Evolutionary conservation across 495 filamentous ascomycete genomes (phyloP), one percentile per base, ranked within the genome.

Genomic region (Talaromyces proteolyticus): DNA sequence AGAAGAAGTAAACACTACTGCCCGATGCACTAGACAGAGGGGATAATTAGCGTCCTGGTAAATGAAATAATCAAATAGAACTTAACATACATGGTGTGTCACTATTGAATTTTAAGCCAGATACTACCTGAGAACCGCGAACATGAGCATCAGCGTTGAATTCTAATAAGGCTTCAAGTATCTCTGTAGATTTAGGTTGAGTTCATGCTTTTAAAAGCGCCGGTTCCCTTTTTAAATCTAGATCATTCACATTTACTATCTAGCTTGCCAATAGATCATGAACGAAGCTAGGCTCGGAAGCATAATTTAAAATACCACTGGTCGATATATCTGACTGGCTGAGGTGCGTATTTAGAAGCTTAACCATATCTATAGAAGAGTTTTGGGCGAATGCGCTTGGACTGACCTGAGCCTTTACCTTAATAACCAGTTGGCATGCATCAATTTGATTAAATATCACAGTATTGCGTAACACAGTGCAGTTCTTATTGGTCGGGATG

Each of bases 271-370:
- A 46, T 25, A 46, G 25, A 1, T 46, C 25, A 46, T 25, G 44
- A 2, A 46, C 25, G 17, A 46, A 46, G 44, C 7, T 25, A 6
- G 11, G 25, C 26, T 29, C 26, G 11, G 25, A 46, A 7, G 44
- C 44, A 46, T 20, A 2, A 46, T 19, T 37, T 16, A 46, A 46
- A 46, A 46, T 18, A 5, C 44, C 44, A 37, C 44, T 46, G 25
- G 44, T 37, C 44, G 44, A 46, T 46, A 46, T 46, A 21, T 46
- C 44, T 21, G 24, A 37, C 44, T 37, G 44, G 44, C 44, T 46
- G 25, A 46, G 44, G 25, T 46, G 16, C 34, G 25, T 22, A 46
- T 19, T 22, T 46, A 46, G 25, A 46, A 46, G 44, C 44, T 46
- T 17, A 12, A 46, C 14, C 44, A 44, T 44, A 4, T 44, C 24